A percentile compares a stretch with the other conserved stretches of the same genome.
These are phyloP conservation scores for Albatrellus sp. DNA, from an alignment of 1,284 basidiomycete species.

Conservation along the genomic window DNA sequence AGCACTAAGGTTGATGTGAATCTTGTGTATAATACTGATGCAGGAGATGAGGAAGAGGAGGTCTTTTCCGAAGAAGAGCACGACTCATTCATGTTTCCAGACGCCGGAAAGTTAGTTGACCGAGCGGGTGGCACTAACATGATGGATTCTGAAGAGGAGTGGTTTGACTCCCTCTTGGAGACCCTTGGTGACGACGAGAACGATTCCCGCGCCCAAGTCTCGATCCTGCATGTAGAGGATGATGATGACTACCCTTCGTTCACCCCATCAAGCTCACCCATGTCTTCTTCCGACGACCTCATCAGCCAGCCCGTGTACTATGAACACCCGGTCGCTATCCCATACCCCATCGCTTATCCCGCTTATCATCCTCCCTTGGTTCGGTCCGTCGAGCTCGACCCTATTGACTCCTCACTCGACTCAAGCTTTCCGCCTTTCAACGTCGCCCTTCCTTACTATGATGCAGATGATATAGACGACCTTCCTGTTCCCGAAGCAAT, in stretches of 20 bases:
- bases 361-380: slow-evolving; percentile 43
- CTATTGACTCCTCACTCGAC: slow-evolving; percentile 26
- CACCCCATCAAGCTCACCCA: slow-evolving; percentile 52
- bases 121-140: slow-evolving; percentile 20
- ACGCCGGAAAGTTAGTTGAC: slow-evolving; percentile 45
- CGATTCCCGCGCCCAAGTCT: slow-evolving; percentile 29
- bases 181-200: slow-evolving; percentile 50
- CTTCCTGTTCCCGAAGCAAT: slow-evolving; percentile 63
- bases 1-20: slow-evolving; percentile 24
- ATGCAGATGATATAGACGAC: slow-evolving; percentile 51
- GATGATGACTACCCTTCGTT: slow-evolving; percentile 35
- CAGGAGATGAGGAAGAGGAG: slow-evolving; percentile 30
- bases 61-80: slow-evolving; percentile 30
- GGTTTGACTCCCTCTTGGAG: slow-evolving; percentile 70
- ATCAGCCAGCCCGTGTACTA: slow-evolving; percentile 35
- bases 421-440: slow-evolving; percentile 29
- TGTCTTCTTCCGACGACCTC: slow-evolving; percentile 63
- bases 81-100: slow-evolving; percentile 67
- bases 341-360: slow-evolving; percentile 57
- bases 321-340: slow-evolving; percentile 33
- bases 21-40: slow-evolving; percentile 28
- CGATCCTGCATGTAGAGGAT: slow-evolving; percentile 27
- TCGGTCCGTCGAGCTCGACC: slow-evolving; percentile 31
- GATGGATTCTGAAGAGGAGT: slow-evolving; percentile 52
- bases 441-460: slow-evolving; percentile 47